Evolutionary conservation across 495 filamentous ascomycete genomes (phyloP).

Genomic region (Podospora pseudopauciseta): DNA sequence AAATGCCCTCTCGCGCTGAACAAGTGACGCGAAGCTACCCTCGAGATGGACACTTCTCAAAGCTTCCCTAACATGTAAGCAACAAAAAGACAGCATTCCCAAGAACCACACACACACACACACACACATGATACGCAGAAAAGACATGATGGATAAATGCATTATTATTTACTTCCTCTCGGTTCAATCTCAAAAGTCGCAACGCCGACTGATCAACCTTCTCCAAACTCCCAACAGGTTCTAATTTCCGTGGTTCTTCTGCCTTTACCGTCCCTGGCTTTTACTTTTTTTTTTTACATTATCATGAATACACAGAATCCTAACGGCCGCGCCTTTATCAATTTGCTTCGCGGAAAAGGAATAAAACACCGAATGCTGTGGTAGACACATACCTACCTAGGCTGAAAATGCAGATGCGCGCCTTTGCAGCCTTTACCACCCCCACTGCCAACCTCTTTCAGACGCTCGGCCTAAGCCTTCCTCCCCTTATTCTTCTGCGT

Average conservation of each 20-base stretch:
- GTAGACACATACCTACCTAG: background rate
- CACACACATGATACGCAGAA: too few relatives aligned
- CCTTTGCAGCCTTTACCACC: background rate
- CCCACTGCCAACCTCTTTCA: background rate
- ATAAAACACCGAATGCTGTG: background rate
- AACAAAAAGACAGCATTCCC: too few relatives aligned
- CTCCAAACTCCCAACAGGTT: background rate
- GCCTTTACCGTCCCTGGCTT: background rate
- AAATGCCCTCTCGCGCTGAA: too few relatives aligned
- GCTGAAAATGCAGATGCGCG: background rate
- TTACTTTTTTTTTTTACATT: background rate
- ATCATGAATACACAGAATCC: background rate
- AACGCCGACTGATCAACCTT: too few relatives aligned
- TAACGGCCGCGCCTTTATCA: background rate
- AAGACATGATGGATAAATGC: too few relatives aligned
- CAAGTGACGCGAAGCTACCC: too few relatives aligned
- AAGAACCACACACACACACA: too few relatives aligned
- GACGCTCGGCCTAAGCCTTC: background rate
- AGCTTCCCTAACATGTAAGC: too few relatives aligned
- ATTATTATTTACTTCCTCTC: too few relatives aligned
- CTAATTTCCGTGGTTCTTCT: background rate
- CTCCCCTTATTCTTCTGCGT: constrained; percentile 56
- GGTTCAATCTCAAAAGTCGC: too few relatives aligned
- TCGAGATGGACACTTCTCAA: too few relatives aligned
- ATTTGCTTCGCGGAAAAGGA: background rate